These are phyloP conservation scores for Martiniozyma asiatica DNA, from an alignment of 1,139 yeast genomes.

Conservation along the genomic window DNA sequence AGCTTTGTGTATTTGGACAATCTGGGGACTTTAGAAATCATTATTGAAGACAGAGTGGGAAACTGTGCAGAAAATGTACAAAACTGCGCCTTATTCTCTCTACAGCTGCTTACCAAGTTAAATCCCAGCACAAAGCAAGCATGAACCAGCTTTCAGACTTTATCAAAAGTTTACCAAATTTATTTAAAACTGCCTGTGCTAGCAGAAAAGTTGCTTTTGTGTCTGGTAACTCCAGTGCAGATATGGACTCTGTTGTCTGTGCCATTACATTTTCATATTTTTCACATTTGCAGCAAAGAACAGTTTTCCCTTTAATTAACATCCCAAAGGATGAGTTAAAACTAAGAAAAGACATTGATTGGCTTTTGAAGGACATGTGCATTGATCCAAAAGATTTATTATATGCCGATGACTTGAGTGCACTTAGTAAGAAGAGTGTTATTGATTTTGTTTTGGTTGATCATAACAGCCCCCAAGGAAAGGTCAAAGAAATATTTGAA, in stretches of 20 bases:
- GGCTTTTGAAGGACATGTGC: slow-evolving; percentile 36
- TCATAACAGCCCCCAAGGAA: slow-evolving; percentile 63
- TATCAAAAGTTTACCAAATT: too few relatives aligned
- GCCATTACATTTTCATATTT: slow-evolving; percentile 65
- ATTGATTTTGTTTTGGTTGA: slow-evolving; percentile 58
- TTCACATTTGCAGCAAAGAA: slow-evolving; percentile 15
- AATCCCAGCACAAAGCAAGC: too few relatives aligned
- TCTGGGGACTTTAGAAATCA: too few relatives aligned
- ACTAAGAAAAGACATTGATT: slow-evolving; percentile 59
- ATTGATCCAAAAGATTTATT: slow-evolving; percentile 40
- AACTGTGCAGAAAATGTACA: too few relatives aligned
- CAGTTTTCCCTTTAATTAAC: slow-evolving; percentile 56
- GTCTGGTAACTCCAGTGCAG: slow-evolving; percentile 78
- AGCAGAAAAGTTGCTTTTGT: slow-evolving; percentile 35
- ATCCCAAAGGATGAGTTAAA: slow-evolving; percentile 54
- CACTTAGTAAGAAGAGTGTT: slow-evolving; percentile 11
- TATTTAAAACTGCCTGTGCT: too few relatives aligned
- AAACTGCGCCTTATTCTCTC: too few relatives aligned
- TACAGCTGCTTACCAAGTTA: too few relatives aligned
- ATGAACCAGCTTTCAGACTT: too few relatives aligned
- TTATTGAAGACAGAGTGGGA: too few relatives aligned
- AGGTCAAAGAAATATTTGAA: slow-evolving; percentile 17
- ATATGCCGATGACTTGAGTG: slow-evolving; percentile 49
- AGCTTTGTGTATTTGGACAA: too few relatives aligned
- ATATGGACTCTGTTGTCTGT: slow-evolving; percentile 74